Evolutionary conservation across 331 rosid species (phyloP), one percentile per base, ranked within the genome.

Genomic region (Malus hybrid): DNA sequence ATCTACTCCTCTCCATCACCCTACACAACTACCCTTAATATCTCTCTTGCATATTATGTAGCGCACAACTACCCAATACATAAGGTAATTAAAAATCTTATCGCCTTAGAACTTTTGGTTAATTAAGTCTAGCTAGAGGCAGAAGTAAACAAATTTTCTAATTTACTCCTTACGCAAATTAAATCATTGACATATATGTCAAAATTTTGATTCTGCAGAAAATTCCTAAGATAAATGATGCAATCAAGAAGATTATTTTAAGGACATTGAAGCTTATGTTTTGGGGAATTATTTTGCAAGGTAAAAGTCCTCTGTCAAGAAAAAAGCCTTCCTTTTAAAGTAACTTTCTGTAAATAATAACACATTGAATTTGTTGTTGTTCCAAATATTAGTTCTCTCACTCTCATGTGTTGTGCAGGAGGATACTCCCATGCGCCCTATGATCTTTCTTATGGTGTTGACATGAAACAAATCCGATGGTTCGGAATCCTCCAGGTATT

Each of bases 361-460:
- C 15, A 65, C 69, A 65, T 31, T 32, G 22, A 62, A 33, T 62
- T 27, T 6, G n/a, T 29, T 6, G 31, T 4, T 6, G 7, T 3
- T 62, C 22, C 67, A 62, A 62, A 27, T 62, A 14, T 20, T n/a
- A 29, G 2, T 27, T 18, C 39, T 62, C 27, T 32, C 46, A 18
- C 13, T 65, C 7, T 31, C 42, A 33, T 12, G 15, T 64, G 69
- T 32, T 31, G 22, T 55, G 16, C 77, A 91, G 97, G 93, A 28
- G 98, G 98, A 80, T 93, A 93, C 74, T 90, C 96, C 19, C 96
- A 90, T 64, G 98, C 98, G 13, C 96, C 93, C 16, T 48, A 76
- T 86, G 83, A 85, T 31, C 90, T 93, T 55, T 5, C 74, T 29
- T 93, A 87, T 65, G 98, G 98, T 55, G 87, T 93, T 71, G 86